phyloP scores from a whole-genome alignment of 768 basidiomycete genomes.

The Tulasnella sp. region DNA sequence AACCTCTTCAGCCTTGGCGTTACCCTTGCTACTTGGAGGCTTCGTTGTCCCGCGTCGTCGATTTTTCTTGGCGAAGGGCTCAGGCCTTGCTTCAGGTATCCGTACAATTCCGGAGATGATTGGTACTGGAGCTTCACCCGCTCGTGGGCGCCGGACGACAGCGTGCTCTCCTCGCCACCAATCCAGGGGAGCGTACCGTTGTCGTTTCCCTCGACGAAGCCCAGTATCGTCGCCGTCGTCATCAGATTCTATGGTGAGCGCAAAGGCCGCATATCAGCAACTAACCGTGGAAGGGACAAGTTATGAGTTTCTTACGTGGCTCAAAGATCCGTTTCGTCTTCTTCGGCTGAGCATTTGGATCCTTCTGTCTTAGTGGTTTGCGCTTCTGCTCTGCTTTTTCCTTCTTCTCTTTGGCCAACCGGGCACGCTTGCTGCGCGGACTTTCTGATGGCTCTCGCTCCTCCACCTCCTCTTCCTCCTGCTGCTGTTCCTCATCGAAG shows the following conservation, averaged over 20 bases:
- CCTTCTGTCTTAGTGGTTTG: not conserved
- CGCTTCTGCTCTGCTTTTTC: constrained; percentile 2
- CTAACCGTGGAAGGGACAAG: not conserved
- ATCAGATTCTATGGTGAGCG: not conserved
- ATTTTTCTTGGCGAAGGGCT: constrained; percentile 44
- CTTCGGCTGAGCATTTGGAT: constrained; percentile 18
- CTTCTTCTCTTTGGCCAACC: constrained; percentile 11
- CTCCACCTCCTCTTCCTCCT: not conserved
- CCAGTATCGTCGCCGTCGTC: constrained; percentile 20
- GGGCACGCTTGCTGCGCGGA: not conserved
- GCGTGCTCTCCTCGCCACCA: constrained; percentile 27
- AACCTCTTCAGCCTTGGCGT: constrained; percentile 24
- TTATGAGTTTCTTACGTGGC: not conserved
- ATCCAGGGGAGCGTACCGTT: constrained; percentile 13
- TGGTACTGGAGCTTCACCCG: constrained; percentile 25
- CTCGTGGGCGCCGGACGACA: constrained; percentile 21
- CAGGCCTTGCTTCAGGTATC: constrained; percentile 48
- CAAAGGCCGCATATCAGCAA: not conserved
- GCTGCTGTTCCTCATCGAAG: not conserved
- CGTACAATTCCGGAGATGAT: constrained; percentile 37
- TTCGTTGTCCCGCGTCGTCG: constrained; percentile 43
- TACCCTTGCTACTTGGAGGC: constrained; percentile 33
- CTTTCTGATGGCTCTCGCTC: constrained; percentile 5
- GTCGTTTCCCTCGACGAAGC: constrained; percentile 22
- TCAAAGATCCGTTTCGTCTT: constrained; percentile 2